Evolutionary conservation across 768 basidiomycete genomes (phyloP).

Genomic region (Cystofilobasidium capitatum): DNA sequence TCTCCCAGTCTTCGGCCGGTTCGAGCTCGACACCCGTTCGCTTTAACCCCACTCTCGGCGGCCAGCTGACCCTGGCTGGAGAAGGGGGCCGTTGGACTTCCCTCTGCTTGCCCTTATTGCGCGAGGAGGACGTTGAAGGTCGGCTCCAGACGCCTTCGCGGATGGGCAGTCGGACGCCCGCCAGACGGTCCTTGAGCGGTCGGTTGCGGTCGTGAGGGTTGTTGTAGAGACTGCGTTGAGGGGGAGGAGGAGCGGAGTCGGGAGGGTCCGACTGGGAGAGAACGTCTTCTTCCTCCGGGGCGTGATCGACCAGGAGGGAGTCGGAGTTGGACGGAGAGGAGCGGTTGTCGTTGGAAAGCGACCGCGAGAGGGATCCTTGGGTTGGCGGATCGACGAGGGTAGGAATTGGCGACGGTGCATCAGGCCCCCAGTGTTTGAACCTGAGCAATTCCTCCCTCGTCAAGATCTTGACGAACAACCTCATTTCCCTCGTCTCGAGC

Average conservation of each 20-base stretch:
- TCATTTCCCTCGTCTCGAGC: neutral
- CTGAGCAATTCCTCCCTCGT: no score
- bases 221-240: neutral
- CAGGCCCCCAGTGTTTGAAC: no score
- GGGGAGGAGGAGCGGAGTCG: neutral
- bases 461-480: neutral
- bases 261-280: neutral
- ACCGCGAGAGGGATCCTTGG: no score
- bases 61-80: neutral
- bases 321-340: no score
- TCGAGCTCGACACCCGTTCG: neutral
- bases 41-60: neutral
- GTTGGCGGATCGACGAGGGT: no score
- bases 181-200: neutral
- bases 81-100: no score
- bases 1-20: neutral
- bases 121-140: neutral
- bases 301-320: neutral
- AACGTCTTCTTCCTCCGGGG: neutral
- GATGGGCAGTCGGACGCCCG: neutral
- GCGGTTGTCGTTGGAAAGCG: no score
- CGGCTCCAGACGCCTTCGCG: conserved; percentile 4
- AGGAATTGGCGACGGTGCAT: no score
- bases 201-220: neutral
- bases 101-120: neutral